Percentiles rank a stretch among this genome's conserved stretches.
These are phyloP conservation scores for Quercus mongolica DNA, from an alignment of 306 rosid genomes.

Conservation along the genomic window DNA sequence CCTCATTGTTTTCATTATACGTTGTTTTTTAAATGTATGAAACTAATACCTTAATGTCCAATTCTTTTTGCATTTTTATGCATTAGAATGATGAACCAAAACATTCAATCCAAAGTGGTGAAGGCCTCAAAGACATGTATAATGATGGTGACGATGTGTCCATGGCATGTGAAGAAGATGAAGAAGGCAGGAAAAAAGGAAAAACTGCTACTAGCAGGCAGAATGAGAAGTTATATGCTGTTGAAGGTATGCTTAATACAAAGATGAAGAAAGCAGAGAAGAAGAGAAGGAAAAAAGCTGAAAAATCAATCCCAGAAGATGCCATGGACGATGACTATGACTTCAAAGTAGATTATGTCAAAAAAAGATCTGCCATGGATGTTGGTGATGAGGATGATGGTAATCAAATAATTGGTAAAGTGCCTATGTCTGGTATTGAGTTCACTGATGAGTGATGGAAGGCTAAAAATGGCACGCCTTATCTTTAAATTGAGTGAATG, in stretches of 20 bases:
- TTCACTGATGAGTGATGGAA: conserved; percentile 20
- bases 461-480: background rate
- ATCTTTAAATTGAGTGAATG: background rate
- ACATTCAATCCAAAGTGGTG: conserved; percentile 38
- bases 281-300: conserved; percentile 67
- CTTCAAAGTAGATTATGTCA: conserved; percentile 71
- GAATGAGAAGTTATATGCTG: conserved; percentile 74
- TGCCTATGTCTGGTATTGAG: conserved; percentile 34
- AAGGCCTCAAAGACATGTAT: conserved; percentile 15
- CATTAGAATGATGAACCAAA: conserved; percentile 37
- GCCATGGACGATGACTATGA: conserved; percentile 83
- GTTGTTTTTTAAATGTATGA: background rate
- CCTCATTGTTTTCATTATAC: background rate
- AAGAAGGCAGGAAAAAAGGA: conserved; percentile 38
- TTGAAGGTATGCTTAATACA: conserved; percentile 78
- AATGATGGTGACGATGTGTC: conserved; percentile 44
- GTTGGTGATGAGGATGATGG: conserved; percentile 38
- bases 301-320: conserved; percentile 37
- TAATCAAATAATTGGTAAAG: conserved; percentile 21
- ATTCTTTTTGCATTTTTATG: conserved; percentile 5
- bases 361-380: conserved; percentile 56
- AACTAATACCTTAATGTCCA: background rate
- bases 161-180: conserved; percentile 48
- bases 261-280: conserved; percentile 73
- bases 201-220: conserved; percentile 52